Percentiles rank a stretch among this genome's conserved stretches.
Evolutionary conservation across 306 rosid genomes (phyloP).

Genomic region (Gastrolobium villosum): DNA sequence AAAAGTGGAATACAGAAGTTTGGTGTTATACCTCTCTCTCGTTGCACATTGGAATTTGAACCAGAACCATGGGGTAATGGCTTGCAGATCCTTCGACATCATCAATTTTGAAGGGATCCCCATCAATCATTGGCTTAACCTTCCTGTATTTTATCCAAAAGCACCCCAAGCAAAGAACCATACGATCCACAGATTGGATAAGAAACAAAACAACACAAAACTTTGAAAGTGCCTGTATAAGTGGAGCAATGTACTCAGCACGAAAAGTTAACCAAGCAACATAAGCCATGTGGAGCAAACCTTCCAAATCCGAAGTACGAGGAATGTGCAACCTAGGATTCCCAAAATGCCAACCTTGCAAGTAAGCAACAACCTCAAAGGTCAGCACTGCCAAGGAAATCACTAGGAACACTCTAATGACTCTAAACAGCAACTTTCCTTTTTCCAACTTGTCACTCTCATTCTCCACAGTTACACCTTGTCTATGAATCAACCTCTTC

Average conservation of each 20-base stretch:
- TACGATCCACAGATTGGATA: conserved; percentile 87
- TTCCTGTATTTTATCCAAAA: conserved; percentile 85
- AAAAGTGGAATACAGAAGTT: conserved; percentile 4
- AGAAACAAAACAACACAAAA: conserved; percentile 88
- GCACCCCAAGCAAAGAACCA: conserved; percentile 87
- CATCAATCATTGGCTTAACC: conserved; percentile 72
- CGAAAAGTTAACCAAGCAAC: conserved; percentile 83
- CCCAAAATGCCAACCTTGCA: conserved; percentile 86
- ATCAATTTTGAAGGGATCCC: conserved; percentile 61
- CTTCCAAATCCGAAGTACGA: conserved; percentile 71
- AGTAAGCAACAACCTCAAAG: conserved; percentile 80
- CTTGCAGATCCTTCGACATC: conserved; percentile 72
- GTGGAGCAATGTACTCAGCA: conserved; percentile 86
- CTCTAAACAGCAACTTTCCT: conserved; percentile 68
- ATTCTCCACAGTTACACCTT: conserved; percentile 65
- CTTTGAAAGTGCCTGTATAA: conserved; percentile 77
- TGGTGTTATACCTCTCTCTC: conserved; percentile 81
- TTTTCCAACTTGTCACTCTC: conserved; percentile 70
- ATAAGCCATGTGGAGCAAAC: conserved; percentile 73
- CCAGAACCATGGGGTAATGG: conserved; percentile 86
- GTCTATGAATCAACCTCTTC: conserved; percentile 75
- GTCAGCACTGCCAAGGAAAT: conserved; percentile 73
- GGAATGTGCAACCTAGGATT: conserved; percentile 81
- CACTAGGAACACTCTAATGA: conserved; percentile 74
- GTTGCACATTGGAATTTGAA: conserved; percentile 97